Conservation (phyloP, 1,284 basidiomycete genomes). For the Cystobasidiaceae sp. region DNA sequence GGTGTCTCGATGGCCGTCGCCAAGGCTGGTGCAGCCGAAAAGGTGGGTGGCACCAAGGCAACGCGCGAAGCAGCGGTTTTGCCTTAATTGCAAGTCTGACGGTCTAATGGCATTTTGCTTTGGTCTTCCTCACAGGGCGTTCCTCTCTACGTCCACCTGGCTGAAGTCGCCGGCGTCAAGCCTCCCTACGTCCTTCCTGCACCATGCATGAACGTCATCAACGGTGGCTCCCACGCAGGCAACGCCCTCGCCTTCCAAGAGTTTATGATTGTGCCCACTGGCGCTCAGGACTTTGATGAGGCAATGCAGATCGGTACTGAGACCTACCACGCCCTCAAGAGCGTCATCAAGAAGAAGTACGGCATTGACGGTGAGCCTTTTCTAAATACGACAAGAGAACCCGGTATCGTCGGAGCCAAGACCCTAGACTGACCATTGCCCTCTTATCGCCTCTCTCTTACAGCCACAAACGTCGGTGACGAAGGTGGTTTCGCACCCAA, state of each 20-base stretch:
- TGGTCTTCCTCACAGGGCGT: constrained; percentile 60
- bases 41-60: too few species aligned
- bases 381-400: too few species aligned
- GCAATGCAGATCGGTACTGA: constrained; percentile 98
- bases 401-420: too few species aligned
- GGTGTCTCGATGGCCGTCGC: constrained; percentile 96
- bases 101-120: too few species aligned
- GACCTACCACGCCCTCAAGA: constrained; percentile 64
- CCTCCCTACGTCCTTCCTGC: constrained; percentile 84
- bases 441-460: not conserved
- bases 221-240: constrained; percentile 98
- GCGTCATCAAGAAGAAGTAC: constrained; percentile 98
- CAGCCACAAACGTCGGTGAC: constrained; percentile 9
- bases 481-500: constrained; percentile 17
- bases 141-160: constrained; percentile 94
- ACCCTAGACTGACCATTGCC: not conserved
- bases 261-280: constrained; percentile 98
- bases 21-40: constrained; percentile 88
- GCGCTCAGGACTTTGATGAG: constrained; percentile 84
- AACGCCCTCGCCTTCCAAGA: constrained; percentile 99
- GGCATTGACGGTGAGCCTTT: constrained; percentile 80
- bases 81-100: too few species aligned
- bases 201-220: constrained; percentile 99
- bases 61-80: too few species aligned
- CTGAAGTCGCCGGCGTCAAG: constrained; percentile 88